Conservation (phyloP, 139 green algal species). For the Ettlia oleoabundans region DNA sequence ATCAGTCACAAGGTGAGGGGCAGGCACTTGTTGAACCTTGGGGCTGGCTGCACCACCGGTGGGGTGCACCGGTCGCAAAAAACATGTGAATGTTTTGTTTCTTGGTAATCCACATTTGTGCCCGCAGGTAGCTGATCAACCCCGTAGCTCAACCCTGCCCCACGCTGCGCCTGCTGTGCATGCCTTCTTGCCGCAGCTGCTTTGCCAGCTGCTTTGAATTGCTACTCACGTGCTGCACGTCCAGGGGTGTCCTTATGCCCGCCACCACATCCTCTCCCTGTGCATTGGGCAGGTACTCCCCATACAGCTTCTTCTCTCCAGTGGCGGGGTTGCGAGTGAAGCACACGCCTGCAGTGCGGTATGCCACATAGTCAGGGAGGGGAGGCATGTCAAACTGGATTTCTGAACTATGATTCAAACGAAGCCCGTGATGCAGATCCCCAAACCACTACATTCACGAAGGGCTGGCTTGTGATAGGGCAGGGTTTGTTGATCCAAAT, state of each 20-base stretch:
- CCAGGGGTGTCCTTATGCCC: slow-evolving; percentile 85
- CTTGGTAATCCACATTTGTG: neutral
- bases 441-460: too few relatives aligned
- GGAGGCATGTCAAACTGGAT: too few relatives aligned
- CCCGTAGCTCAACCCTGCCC: too few relatives aligned
- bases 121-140: too few relatives aligned
- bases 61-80: neutral
- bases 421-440: too few relatives aligned
- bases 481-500: too few relatives aligned
- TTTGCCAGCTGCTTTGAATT: neutral
- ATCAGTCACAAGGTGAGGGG: neutral
- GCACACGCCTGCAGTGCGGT: slow-evolving; percentile 58
- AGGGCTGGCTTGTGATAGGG: too few relatives aligned
- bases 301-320: slow-evolving; percentile 79
- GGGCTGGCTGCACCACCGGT: neutral
- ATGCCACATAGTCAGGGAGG: neutral
- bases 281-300: slow-evolving; percentile 91
- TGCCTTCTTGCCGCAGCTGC: neutral
- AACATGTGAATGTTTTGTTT: neutral
- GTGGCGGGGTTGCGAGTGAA: slow-evolving; percentile 88
- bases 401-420: too few relatives aligned
- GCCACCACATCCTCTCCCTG: slow-evolving; percentile 92
- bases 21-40: neutral
- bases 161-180: too few relatives aligned
- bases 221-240: slow-evolving; percentile 60